Evolutionary conservation across 1,284 basidiomycete species (phyloP), one percentile per base, ranked within the genome.

Genomic region (Trametes hirsuta): DNA sequence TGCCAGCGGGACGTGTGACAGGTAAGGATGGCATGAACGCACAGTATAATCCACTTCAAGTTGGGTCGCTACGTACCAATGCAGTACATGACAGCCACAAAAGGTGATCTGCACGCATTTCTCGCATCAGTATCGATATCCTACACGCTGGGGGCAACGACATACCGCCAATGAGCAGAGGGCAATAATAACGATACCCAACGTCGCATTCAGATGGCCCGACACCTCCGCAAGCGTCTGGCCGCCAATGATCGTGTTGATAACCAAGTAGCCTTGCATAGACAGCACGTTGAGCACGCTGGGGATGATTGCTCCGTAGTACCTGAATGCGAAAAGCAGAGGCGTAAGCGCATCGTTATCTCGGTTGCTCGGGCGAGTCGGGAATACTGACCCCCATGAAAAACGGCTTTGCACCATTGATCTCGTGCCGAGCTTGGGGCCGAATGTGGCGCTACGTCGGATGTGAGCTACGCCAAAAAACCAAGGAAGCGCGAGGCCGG

Each of bases 111-210:
- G 24, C 30, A 30, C 8, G 30, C 30, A 30, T 30, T 18, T 18
- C 18, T 18, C 30, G 8, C 30, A 30, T 30, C 8, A 25, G 3
- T 12, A 15, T 18, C 3, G 11, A 37, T 22, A 10, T 47, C 9
- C 11, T 56, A 12, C 21, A 49, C 12, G n/a, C 14, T 4, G 4
- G 2, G 10, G n/a, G 47, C 18, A 25, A 21, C 9, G 15, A 24
- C 68, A 22, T 45, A 91, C 83, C 35, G 81, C 76, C 24, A 94
- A 77, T 0, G 88, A 85, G 35, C 93, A 81, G 25, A 90, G 61
- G 2, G 84, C 79, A 30, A 94, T 89, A 57, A 95, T 87, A 15
- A 92, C 87, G 61, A 95, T 94, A 1, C 93, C 93, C 6, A 91
- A 56, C 0, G 83, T 80, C 47, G 80, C 80, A 58, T 79, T 67